Evolutionary conservation across 2,329 filamentous ascomycete species (phyloP).

Genomic region (Ophiostoma piceae): DNA sequence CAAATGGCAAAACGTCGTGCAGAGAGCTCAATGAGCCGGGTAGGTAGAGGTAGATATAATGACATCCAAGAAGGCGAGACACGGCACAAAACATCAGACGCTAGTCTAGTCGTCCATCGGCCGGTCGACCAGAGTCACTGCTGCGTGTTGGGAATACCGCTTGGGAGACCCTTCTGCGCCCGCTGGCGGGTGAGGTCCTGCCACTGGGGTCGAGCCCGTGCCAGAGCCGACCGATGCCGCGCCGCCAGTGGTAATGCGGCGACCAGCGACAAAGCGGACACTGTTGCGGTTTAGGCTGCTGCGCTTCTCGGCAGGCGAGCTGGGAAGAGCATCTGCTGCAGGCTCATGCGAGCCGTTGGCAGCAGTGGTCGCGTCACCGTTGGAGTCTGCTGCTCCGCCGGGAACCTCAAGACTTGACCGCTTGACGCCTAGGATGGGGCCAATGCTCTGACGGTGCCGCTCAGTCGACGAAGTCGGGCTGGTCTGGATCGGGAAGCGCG

Average conservation of each 20-base stretch:
- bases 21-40: background rate
- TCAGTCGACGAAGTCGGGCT: constrained; percentile 53
- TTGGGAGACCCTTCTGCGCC: background rate
- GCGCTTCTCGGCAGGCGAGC: constrained; percentile 49
- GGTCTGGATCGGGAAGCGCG: constrained; percentile 77
- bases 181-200: constrained; percentile 11
- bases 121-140: constrained; percentile 66
- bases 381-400: constrained; percentile 34
- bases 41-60: constrained; percentile 10
- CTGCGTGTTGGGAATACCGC: constrained; percentile 41
- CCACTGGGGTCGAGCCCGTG: background rate
- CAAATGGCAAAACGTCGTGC: constrained; percentile 9
- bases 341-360: constrained; percentile 23
- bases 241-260: constrained; percentile 41
- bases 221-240: constrained; percentile 31
- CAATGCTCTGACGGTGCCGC: constrained; percentile 46
- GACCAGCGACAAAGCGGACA: constrained; percentile 49
- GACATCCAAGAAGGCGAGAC: background rate
- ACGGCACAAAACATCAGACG: background rate
- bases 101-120: constrained; percentile 66
- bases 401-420: constrained; percentile 79
- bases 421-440: constrained; percentile 48
- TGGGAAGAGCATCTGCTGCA: constrained; percentile 5
- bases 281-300: constrained; percentile 57
- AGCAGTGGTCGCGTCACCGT: constrained; percentile 25